A percentile compares a stretch with the other conserved stretches of the same genome.
Conservation (phyloP, 768 basidiomycete genomes). For the Russula sp. region DNA sequence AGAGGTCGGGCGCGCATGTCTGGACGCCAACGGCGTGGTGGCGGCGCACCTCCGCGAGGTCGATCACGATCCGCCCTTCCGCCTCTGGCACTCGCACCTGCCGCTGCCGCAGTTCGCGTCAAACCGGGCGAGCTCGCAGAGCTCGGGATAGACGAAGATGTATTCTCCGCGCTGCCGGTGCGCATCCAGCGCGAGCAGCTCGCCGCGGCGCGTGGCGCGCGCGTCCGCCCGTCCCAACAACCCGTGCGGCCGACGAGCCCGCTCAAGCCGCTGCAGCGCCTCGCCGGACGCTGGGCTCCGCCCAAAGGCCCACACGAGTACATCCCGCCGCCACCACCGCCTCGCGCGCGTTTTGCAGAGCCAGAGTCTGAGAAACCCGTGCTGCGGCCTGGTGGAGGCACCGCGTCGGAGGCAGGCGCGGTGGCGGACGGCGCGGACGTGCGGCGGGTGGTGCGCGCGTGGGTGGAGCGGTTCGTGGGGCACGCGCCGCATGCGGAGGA, state of each 20-base stretch:
- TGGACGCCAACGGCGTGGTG: not conserved
- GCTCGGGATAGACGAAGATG: constrained; percentile 66
- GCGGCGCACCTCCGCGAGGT: constrained; percentile 30
- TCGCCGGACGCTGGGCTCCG: constrained; percentile 22
- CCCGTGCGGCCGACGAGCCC: constrained; percentile 11
- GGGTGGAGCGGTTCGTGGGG: constrained; percentile 60
- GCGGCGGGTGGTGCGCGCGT: constrained; percentile 60
- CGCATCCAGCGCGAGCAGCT: constrained; percentile 72
- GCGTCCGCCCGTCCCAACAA: constrained; percentile 20
- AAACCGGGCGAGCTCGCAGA: constrained; percentile 50
- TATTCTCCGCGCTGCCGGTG: constrained; percentile 57
- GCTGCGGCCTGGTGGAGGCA: constrained; percentile 36
- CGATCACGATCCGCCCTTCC: constrained; percentile 31
- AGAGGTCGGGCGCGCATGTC: not conserved
- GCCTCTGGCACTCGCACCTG: constrained; percentile 23
- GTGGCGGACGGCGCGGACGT: constrained; percentile 61
- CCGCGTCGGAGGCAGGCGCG: constrained; percentile 33
- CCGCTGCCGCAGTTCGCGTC: constrained; percentile 31
- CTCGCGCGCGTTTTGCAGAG: constrained; percentile 46
- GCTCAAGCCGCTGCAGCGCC: constrained; percentile 50
- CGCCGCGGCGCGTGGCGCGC: constrained; percentile 46
- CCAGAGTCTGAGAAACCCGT: constrained; percentile 50
- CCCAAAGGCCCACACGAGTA: constrained; percentile 32
- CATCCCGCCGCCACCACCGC: constrained; percentile 42
- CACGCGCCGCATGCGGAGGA: constrained; percentile 67